phyloP scores from a whole-genome alignment of 129 eudicot species.

The Flaveria ramosissima region DNA sequence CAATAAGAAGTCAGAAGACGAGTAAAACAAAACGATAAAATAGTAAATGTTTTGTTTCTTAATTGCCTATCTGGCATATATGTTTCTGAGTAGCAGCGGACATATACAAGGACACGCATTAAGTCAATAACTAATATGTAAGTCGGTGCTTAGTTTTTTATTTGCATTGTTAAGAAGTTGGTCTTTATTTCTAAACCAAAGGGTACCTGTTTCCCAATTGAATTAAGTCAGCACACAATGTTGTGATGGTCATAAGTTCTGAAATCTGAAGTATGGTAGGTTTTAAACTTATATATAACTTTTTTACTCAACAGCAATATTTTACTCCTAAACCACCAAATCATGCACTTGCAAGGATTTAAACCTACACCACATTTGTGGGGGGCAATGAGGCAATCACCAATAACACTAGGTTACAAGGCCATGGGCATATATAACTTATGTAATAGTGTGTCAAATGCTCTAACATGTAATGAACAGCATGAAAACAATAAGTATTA shows the following conservation, averaged over 20 bases:
- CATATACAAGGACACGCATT: background rate
- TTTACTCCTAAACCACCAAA: no score
- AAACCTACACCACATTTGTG: no score
- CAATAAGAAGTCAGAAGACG: slow-evolving; percentile 5
- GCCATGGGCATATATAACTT: background rate
- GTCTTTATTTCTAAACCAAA: no score
- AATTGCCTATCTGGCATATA: slow-evolving; percentile 7
- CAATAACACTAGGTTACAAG: no score
- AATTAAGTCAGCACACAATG: background rate
- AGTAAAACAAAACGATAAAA: slow-evolving; percentile 11
- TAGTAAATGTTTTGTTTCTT: slow-evolving; percentile 17
- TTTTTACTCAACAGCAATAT: no score
- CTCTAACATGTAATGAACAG: background rate
- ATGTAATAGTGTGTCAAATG: no score
- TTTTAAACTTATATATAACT: no score
- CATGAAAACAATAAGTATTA: slow-evolving; percentile 18
- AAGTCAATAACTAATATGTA: background rate
- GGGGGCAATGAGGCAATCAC: no score
- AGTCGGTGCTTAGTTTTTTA: background rate
- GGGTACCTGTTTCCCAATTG: background rate
- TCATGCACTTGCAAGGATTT: no score
- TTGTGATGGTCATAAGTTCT: background rate
- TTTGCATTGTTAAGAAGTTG: background rate
- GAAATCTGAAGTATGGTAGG: background rate
- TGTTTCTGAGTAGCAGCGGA: background rate